Conservation (phyloP, 139 green algal species). For the Marvania coccoides region DNA sequence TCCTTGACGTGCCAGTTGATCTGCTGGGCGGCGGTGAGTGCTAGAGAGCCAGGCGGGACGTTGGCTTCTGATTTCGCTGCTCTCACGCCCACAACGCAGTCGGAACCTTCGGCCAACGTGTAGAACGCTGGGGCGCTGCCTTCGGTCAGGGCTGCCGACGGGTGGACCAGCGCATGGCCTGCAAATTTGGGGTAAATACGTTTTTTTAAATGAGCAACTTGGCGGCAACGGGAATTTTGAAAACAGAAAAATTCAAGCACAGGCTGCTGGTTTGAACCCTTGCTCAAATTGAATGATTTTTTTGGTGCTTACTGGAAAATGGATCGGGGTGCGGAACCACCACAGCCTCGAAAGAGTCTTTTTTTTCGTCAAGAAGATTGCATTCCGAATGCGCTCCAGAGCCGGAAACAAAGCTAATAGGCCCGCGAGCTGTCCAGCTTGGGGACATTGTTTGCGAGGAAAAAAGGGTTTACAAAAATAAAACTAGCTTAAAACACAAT, state of each 20-base stretch:
- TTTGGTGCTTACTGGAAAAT: too few species aligned
- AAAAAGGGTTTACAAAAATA: too few species aligned
- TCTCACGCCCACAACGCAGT: slow-evolving; percentile 5
- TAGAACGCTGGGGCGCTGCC: not conserved
- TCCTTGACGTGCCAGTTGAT: slow-evolving; percentile 15
- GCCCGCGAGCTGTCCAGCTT: not conserved
- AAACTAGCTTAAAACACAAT: too few species aligned
- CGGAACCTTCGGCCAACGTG: slow-evolving; percentile 2
- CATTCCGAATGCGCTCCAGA: too few species aligned
- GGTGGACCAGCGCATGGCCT: slow-evolving; percentile 12
- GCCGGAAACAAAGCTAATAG: slow-evolving; percentile 5
- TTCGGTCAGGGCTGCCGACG: not conserved
- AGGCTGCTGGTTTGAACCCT: not conserved
- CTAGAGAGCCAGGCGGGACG: slow-evolving; percentile 6
- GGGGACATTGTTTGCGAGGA: too few species aligned
- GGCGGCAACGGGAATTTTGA: too few species aligned
- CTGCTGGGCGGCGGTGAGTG: slow-evolving; percentile 17
- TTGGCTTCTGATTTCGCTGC: not conserved
- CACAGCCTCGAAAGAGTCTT: too few species aligned
- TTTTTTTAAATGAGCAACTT: too few species aligned
- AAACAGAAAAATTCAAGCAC: too few species aligned
- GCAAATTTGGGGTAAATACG: not conserved
- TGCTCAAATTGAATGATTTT: too few species aligned
- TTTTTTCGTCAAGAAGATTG: too few species aligned
- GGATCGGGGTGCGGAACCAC: too few species aligned